These are phyloP conservation scores for Trifolium fragiferum DNA, from an alignment of 306 rosid species.

Conservation along the genomic window DNA sequence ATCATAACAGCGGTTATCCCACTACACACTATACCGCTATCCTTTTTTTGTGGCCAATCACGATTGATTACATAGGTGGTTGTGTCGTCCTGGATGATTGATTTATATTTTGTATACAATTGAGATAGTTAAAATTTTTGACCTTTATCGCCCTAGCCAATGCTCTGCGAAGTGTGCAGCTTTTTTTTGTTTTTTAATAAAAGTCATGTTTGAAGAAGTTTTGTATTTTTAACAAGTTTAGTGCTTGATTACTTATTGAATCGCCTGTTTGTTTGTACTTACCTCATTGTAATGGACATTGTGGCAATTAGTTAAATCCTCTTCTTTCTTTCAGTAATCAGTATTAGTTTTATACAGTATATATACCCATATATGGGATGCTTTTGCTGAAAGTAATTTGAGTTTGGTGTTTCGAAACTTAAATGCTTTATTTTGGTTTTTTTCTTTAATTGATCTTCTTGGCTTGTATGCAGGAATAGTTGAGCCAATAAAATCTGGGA, in stretches of 20 bases:
- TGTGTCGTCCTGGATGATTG: background rate
- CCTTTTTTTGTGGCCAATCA: background rate
- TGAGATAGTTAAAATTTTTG: constrained; percentile 8
- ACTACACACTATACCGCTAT: background rate
- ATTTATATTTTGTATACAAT: background rate
- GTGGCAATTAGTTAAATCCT: background rate
- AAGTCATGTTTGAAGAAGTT: background rate
- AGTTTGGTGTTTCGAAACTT: constrained; percentile 10
- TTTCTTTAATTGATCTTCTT: constrained; percentile 28
- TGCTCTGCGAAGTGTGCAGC: constrained; percentile 7
- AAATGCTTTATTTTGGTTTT: constrained; percentile 25
- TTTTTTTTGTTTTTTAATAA: background rate
- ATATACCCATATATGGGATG: constrained; percentile 13
- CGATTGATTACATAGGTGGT: background rate
- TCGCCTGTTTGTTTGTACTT: constrained; percentile 5
- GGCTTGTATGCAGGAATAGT: constrained; percentile 62
- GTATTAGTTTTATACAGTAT: constrained; percentile 6
- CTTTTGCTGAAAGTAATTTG: constrained; percentile 10
- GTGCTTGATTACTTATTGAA: constrained; percentile 29
- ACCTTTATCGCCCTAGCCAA: constrained; percentile 1
- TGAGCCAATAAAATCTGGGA: constrained; percentile 95
- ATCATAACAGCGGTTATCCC: background rate
- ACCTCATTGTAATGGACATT: background rate
- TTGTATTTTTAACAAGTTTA: background rate
- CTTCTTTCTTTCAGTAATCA: constrained; percentile 21